Percentiles rank a stretch among this genome's conserved stretches.
Evolutionary conservation across 139 green algal genomes (phyloP).

Genomic region (Ettlia oleoabundans): DNA sequence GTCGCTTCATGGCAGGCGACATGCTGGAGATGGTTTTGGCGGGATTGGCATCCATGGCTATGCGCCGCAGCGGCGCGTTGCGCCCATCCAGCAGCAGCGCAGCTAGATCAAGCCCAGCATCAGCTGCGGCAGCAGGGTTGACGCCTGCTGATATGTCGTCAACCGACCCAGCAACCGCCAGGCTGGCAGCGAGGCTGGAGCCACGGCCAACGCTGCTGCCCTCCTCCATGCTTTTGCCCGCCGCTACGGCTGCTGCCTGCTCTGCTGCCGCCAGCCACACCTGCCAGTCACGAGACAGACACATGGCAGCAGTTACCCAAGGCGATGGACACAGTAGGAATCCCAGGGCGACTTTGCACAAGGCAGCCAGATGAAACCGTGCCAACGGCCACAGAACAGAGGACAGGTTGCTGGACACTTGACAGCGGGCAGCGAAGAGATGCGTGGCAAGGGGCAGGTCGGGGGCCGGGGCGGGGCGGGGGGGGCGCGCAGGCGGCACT

Average conservation of each 20-base stretch:
- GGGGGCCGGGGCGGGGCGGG: no score
- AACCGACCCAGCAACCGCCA: neutral
- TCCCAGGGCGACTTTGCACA: no score
- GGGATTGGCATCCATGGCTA: constrained; percentile 41
- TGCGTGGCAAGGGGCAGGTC: no score
- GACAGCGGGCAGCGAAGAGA: no score
- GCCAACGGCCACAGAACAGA: no score
- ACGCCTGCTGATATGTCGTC: neutral
- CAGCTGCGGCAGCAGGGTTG: neutral
- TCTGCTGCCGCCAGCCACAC: constrained; percentile 34
- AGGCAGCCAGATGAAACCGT: no score
- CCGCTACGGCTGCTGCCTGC: constrained; percentile 16
- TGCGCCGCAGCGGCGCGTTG: constrained; percentile 41
- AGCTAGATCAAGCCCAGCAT: constrained; percentile 26
- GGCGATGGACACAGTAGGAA: no score
- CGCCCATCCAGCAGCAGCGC: constrained; percentile 41
- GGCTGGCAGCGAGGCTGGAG: neutral
- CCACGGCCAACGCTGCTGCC: no score
- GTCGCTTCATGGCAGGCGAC: constrained; percentile 6
- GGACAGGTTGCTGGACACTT: no score
- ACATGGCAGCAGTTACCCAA: no score
- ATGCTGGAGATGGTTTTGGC: constrained; percentile 39
- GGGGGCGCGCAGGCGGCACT: no score
- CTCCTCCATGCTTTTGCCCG: neutral
- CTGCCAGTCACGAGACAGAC: no score